Base-by-base conservation (phyloP, 192 early-diverging fungal genomes). In the Coemansia nantahalensis region DNA sequence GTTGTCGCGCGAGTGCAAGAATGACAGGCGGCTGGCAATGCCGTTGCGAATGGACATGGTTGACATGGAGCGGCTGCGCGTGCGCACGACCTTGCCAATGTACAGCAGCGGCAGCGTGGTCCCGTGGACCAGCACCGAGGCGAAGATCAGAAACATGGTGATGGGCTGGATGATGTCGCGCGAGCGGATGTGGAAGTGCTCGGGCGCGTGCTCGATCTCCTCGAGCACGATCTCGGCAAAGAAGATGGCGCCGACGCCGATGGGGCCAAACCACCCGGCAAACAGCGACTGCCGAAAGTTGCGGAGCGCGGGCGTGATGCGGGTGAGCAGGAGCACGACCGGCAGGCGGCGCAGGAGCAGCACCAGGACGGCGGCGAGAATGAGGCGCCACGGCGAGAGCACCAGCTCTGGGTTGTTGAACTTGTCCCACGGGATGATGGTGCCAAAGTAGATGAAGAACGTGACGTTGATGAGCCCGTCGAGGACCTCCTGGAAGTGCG, bases 241-340 rank as follows among this genome's bases (percentile, higher is more conserved):
- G 50, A 77, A 88, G 12, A 85, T 49, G 14, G 83, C 83, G 45
- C 81, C 75, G 30, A 84, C 86, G 22, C 88, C 90, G 46, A 97
- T 91, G 10, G 92, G 92, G 1, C 92, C 94, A 62, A 97, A 97
- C 90, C 89, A 97, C 16, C 92, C 91, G 13, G 83, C 84, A 63
- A 92, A 92, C 1, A 86, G 65, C 1, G 88, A 86, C 56, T 93
- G 88, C 21, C 83, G 82, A 51, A 80, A 84, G 18, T 80, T 89
- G 13, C 79, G 79, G 45, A 91, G 62, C 11, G 86, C 86, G 10
- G 91, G 88, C 3, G 88, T 86, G 1, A 85, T 50, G 3, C 70
- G 72, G 15, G 87, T 83, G 8, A 90, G 72, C 17, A 79, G 48
- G 5, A 92, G 18, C 2, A 93, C 80, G 22, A 85, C 65, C 0